phyloP scores from a whole-genome alignment of 208 protist genomes.

The Leishmania braziliensis region DNA sequence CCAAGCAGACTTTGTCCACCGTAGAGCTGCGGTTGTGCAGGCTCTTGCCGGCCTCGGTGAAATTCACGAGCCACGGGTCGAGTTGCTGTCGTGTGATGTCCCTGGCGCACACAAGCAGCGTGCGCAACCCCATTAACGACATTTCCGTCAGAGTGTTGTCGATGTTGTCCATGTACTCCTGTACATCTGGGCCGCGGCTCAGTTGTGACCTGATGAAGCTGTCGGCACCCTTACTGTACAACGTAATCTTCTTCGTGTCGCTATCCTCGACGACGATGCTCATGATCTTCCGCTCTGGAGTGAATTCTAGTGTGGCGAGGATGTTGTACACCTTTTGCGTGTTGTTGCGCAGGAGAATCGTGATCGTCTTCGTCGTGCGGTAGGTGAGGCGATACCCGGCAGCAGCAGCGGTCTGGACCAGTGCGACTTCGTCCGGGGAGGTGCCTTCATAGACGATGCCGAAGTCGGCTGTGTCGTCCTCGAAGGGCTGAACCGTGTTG shows the following conservation, averaged over 20 bases:
- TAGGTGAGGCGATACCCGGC: constrained; percentile 68
- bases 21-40: constrained; percentile 60
- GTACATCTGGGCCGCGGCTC: constrained; percentile 42
- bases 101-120: constrained; percentile 82
- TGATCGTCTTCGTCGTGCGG: constrained; percentile 67
- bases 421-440: constrained; percentile 94
- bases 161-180: constrained; percentile 47
- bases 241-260: constrained; percentile 63
- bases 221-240: constrained; percentile 93
- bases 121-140: constrained; percentile 79
- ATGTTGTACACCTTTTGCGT: constrained; percentile 65
- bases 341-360: constrained; percentile 25
- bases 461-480: constrained; percentile 31
- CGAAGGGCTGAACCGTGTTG: constrained; percentile 89
- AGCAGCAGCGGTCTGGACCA: constrained; percentile 81
- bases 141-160: constrained; percentile 73
- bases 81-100: constrained; percentile 63
- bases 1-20: constrained; percentile 82
- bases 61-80: constrained; percentile 62
- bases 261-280: constrained; percentile 83
- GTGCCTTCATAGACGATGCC: constrained; percentile 87
- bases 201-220: constrained; percentile 71
- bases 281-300: constrained; percentile 92
- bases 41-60: constrained; percentile 55
- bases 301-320: constrained; percentile 89